Percentiles rank a stretch among this genome's conserved stretches.
Conservation (phyloP, 2,329 filamentous ascomycete species). For the Plectosphaerella cucumerina region DNA sequence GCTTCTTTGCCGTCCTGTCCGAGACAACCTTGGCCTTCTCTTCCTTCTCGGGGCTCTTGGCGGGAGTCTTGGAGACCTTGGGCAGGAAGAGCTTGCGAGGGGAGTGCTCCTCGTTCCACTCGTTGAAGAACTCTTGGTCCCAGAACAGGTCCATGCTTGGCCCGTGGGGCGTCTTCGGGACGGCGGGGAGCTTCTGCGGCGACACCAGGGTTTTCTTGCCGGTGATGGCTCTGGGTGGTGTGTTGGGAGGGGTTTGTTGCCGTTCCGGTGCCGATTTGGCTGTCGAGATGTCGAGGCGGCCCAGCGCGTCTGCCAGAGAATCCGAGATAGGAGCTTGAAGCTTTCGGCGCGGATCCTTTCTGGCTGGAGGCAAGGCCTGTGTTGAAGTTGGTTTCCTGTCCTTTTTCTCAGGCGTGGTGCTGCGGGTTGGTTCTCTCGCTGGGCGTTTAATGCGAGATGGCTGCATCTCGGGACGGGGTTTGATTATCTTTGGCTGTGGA, state of each 20-base stretch:
- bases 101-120: slow-evolving; percentile 61
- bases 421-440: no score
- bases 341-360: background rate
- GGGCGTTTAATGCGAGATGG: background rate
- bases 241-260: slow-evolving; percentile 5
- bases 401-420: no score
- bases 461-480: background rate
- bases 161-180: slow-evolving; percentile 50
- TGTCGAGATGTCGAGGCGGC: background rate
- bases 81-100: slow-evolving; percentile 37
- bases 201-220: slow-evolving; percentile 17
- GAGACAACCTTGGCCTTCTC: slow-evolving; percentile 17
- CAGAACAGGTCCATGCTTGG: slow-evolving; percentile 56
- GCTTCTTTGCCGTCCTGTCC: slow-evolving; percentile 44
- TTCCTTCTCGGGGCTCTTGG: slow-evolving; percentile 21
- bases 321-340: background rate
- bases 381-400: no score
- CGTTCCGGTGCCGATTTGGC: background rate
- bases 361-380: no score
- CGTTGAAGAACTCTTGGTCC: slow-evolving; percentile 53
- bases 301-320: background rate
- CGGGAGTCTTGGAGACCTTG: slow-evolving; percentile 12
- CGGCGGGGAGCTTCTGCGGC: slow-evolving; percentile 26
- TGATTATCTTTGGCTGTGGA: background rate
- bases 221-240: slow-evolving; percentile 16